These are phyloP conservation scores for Pseudogymnoascus sp. DNA, from an alignment of 2,329 filamentous ascomycete species.

Conservation along the genomic window DNA sequence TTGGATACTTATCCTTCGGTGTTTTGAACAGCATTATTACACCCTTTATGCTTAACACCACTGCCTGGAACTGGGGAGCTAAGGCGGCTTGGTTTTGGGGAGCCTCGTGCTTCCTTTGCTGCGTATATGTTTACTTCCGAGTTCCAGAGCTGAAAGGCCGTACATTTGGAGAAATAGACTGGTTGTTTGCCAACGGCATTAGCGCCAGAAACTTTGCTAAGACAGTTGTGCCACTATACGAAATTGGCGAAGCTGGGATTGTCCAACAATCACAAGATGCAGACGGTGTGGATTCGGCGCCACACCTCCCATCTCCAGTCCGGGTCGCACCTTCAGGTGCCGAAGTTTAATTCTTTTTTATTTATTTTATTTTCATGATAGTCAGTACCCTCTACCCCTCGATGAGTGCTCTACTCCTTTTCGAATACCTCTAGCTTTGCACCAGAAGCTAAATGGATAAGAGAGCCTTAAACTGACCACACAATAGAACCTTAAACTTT, in stretches of 20 bases:
- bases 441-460: not conserved
- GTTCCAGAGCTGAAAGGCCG: conserved; percentile 72
- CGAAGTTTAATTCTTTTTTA: not conserved
- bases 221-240: conserved; percentile 13
- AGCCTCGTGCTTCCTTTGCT: conserved; percentile 51
- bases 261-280: not conserved
- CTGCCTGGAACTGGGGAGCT: conserved; percentile 79
- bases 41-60: conserved; percentile 87
- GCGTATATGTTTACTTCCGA: conserved; percentile 69
- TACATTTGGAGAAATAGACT: conserved; percentile 77
- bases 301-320: not conserved
- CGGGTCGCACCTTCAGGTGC: not conserved
- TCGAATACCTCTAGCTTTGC: not conserved
- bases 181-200: conserved; percentile 69
- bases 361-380: not conserved
- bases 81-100: conserved; percentile 68
- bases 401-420: not conserved
- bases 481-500: not conserved
- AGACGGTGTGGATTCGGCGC: not conserved
- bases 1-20: conserved; percentile 61
- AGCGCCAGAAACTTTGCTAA: conserved; percentile 29
- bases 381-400: not conserved
- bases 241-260: not conserved
- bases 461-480: not conserved
- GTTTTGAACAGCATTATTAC: conserved; percentile 77